Conservation (phyloP, 176 grass and related monocot species). For the Oryza nivara region DNA sequence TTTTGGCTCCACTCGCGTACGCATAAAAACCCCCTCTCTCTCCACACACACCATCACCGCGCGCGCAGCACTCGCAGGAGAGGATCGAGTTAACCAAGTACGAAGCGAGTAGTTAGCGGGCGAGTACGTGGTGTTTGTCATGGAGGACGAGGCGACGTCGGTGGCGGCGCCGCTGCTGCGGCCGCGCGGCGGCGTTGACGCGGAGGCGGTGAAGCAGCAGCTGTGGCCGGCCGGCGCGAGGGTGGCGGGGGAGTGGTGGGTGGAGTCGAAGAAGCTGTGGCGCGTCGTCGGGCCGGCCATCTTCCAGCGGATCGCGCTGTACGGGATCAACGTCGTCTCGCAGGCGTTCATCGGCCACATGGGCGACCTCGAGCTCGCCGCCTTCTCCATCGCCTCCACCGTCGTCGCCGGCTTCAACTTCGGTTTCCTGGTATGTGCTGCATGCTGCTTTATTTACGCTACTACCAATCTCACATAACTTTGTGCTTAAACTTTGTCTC, state of each 20-base stretch:
- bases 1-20: no score
- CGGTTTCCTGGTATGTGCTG: conserved; percentile 59
- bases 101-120: background rate
- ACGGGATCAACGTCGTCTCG: conserved; percentile 51
- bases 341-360: conserved; percentile 72
- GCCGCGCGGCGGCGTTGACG: conserved; percentile 13
- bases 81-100: no score
- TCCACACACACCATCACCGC: background rate
- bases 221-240: background rate
- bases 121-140: background rate
- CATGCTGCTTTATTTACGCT: no score
- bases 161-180: conserved; percentile 38
- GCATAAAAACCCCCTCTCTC: background rate
- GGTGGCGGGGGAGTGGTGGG: conserved; percentile 44
- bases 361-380: conserved; percentile 68
- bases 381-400: conserved; percentile 60
- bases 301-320: conserved; percentile 56
- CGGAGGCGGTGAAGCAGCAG: background rate
- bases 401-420: conserved; percentile 66
- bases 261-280: conserved; percentile 65
- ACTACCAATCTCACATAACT: background rate
- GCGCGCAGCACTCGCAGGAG: background rate
- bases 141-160: conserved; percentile 2
- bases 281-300: conserved; percentile 65
- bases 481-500: background rate